Conservation (phyloP, 2,329 filamentous ascomycete species). For the Fusarium circinatum region DNA sequence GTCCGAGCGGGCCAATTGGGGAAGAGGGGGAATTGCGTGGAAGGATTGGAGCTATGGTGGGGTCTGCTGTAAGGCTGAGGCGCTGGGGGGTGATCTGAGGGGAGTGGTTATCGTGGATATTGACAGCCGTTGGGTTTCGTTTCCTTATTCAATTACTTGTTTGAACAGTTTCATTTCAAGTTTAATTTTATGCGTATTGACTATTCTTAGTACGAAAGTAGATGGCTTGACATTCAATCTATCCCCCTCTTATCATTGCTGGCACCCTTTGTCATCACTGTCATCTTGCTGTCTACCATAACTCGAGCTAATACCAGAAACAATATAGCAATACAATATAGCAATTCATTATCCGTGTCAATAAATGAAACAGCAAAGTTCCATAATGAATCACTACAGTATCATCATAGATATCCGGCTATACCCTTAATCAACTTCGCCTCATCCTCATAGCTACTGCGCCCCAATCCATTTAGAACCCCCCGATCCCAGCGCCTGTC, state of each 20-base stretch:
- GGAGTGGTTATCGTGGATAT: neutral
- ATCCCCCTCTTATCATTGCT: too few species aligned
- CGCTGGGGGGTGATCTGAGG: neutral
- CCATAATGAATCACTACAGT: neutral
- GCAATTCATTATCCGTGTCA: fast-evolving
- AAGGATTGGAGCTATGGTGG: neutral
- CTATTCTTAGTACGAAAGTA: fast-evolving
- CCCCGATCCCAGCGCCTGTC: neutral
- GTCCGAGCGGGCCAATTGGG: constrained; percentile 37
- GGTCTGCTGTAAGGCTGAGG: constrained; percentile 17
- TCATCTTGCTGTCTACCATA: neutral
- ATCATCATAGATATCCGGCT: neutral
- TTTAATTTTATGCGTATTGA: neutral
- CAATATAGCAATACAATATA: too few species aligned
- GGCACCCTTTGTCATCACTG: fast-evolving
- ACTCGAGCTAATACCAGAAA: too few species aligned
- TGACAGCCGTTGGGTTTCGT: neutral
- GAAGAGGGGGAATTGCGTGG: neutral
- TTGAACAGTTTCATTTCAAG: fast-evolving
- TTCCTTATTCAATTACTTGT: neutral
- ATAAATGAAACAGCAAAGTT: neutral
- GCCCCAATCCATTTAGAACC: neutral
- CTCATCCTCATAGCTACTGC: constrained; percentile 2
- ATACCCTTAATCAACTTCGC: neutral
- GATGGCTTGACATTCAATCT: neutral